Evolutionary conservation across 2,329 filamentous ascomycete species (phyloP).

Genomic region (Scorias spongiosa): DNA sequence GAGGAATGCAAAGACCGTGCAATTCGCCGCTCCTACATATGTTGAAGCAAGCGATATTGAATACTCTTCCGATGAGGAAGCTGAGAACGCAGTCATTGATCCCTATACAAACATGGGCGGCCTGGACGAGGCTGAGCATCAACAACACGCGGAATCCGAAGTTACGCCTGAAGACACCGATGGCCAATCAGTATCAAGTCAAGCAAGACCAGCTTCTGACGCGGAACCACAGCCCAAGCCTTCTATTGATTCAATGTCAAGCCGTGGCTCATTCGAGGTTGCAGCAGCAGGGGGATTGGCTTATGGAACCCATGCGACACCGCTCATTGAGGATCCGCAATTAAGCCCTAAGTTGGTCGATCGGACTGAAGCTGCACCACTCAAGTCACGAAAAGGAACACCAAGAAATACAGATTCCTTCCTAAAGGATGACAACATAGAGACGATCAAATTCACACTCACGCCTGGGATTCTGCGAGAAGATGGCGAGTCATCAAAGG

Average conservation of each 20-base stretch:
- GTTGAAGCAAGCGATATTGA: constrained; percentile 79
- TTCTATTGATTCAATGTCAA: background rate
- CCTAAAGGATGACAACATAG: constrained; percentile 88
- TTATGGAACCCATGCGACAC: constrained; percentile 4
- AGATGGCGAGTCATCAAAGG: constrained; percentile 36
- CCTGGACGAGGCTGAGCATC: constrained; percentile 7
- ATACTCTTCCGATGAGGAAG: constrained; percentile 67
- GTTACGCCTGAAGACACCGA: background rate
- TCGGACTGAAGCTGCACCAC: constrained; percentile 20
- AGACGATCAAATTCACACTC: constrained; percentile 93
- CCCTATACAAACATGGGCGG: constrained; percentile 9
- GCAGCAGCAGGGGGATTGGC: background rate
- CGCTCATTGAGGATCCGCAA: constrained; percentile 12
- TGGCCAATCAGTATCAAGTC: background rate
- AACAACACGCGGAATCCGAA: constrained; percentile 1
- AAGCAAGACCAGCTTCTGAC: background rate
- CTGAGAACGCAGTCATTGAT: constrained; percentile 14
- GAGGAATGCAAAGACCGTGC: constrained; percentile 71
- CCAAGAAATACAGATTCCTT: constrained; percentile 89
- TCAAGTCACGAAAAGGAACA: constrained; percentile 66
- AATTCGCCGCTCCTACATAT: constrained; percentile 72
- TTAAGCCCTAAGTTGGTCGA: background rate
- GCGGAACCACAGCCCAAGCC: background rate
- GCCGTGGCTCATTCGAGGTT: background rate
- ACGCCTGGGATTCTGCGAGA: constrained; percentile 86